Conservation (phyloP, 257 asterid species). For the Nicotiana sylvestris region DNA sequence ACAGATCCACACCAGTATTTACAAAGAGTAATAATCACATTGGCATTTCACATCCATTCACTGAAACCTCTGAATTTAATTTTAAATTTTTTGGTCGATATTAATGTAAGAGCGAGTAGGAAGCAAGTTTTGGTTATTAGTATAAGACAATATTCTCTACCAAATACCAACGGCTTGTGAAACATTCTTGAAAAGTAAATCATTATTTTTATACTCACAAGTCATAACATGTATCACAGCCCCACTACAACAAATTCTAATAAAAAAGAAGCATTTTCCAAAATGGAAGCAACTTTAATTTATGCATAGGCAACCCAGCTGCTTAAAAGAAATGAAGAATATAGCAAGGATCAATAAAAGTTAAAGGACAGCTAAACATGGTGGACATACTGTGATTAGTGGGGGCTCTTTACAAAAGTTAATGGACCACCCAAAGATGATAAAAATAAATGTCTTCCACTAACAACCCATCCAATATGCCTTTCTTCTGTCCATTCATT, state of each 20-base stretch:
- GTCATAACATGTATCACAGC: neutral
- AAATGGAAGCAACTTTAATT: neutral
- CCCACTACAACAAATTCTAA: neutral
- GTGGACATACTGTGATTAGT: neutral
- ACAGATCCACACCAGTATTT: neutral
- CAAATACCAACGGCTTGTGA: neutral
- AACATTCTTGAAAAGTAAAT: neutral
- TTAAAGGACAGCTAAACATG: neutral
- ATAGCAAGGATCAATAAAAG: neutral
- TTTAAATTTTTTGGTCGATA: neutral
- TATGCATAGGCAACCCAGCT: neutral
- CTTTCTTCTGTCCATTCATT: neutral
- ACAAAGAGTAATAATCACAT: neutral
- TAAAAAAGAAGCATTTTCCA: neutral
- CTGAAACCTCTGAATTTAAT: neutral
- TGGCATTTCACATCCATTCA: neutral
- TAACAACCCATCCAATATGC: neutral
- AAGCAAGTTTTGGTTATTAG: neutral
- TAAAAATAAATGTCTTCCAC: neutral
- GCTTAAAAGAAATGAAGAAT: neutral
- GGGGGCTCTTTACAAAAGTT: neutral
- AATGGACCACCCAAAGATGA: constrained; percentile 3
- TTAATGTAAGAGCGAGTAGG: too few species aligned
- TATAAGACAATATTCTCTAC: neutral
- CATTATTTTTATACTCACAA: neutral